These are phyloP conservation scores for Pseudozyma sp. DNA, from an alignment of 1,284 basidiomycete species.

Conservation along the genomic window DNA sequence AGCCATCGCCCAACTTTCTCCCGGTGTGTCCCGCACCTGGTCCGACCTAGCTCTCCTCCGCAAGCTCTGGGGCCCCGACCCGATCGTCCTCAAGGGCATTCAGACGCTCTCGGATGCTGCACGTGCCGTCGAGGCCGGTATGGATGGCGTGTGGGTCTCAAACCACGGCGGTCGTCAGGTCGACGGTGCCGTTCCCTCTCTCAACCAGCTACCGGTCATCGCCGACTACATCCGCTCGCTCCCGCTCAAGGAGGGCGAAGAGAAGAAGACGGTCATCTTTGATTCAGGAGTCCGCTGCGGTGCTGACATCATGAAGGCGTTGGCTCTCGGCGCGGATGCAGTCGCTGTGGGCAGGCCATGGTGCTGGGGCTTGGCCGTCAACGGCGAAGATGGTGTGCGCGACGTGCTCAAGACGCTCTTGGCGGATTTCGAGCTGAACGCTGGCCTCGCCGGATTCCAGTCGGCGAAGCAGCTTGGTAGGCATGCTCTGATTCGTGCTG, in stretches of 20 bases:
- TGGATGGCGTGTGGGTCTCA: conserved; percentile 65
- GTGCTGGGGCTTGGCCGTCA: conserved; percentile 59
- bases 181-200: conserved; percentile 57
- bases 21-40: conserved; percentile 61
- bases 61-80: conserved; percentile 54
- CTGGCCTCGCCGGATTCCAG: conserved; percentile 35
- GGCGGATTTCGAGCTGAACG: conserved; percentile 58
- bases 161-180: conserved; percentile 67
- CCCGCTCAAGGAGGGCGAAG: conserved; percentile 26
- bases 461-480: conserved; percentile 19
- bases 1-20: conserved; percentile 57
- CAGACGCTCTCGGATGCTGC: conserved; percentile 56
- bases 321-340: conserved; percentile 61
- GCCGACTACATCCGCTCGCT: conserved; percentile 42
- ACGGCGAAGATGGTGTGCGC: conserved; percentile 59
- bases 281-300: conserved; percentile 62
- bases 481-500: conserved; percentile 30
- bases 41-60: conserved; percentile 54
- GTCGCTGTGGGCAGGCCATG: conserved; percentile 64
- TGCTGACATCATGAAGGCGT: conserved; percentile 62
- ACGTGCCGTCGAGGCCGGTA: conserved; percentile 54
- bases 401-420: conserved; percentile 56
- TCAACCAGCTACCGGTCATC: conserved; percentile 54
- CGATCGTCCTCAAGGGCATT: conserved; percentile 66
- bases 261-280: conserved; percentile 57